Evolutionary conservation across 1,284 basidiomycete species (phyloP).

Genomic region (Irpex sp.): DNA sequence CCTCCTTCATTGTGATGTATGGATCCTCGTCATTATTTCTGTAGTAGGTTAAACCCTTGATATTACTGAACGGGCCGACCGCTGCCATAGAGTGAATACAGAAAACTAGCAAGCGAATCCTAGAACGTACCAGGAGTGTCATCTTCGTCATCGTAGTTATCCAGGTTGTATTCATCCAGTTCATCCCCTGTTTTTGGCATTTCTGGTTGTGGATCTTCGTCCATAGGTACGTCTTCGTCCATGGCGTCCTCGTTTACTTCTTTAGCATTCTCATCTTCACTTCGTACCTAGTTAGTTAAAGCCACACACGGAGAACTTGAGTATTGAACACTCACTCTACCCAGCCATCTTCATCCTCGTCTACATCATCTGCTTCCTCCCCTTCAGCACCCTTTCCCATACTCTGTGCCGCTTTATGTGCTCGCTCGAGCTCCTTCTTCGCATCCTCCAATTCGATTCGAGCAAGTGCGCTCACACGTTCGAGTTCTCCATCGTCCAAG

Average conservation of each 20-base stretch:
- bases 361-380: slow-evolving; percentile 46
- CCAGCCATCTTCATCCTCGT: slow-evolving; percentile 58
- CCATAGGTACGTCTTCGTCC: slow-evolving; percentile 55
- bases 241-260: slow-evolving; percentile 49
- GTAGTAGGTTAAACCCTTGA: slow-evolving; percentile 93
- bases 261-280: slow-evolving; percentile 47
- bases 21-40: slow-evolving; percentile 93
- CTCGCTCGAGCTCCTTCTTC: slow-evolving; percentile 78
- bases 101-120: background rate
- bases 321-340: slow-evolving; percentile 68
- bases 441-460: slow-evolving; percentile 89
- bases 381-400: slow-evolving; percentile 70
- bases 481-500: slow-evolving; percentile 88
- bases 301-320: slow-evolving; percentile 13
- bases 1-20: slow-evolving; percentile 95
- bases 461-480: slow-evolving; percentile 87
- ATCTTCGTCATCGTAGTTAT: slow-evolving; percentile 90
- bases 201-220: slow-evolving; percentile 26
- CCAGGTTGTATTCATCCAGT: slow-evolving; percentile 88
- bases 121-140: slow-evolving; percentile 49
- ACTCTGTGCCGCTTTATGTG: slow-evolving; percentile 71
- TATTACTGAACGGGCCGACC: slow-evolving; percentile 90
- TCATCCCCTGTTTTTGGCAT: slow-evolving; percentile 58
- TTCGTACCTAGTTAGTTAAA: slow-evolving; percentile 24
- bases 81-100: slow-evolving; percentile 37